phyloP scores from a whole-genome alignment of 2,329 filamentous ascomycete genomes.

The Penicillium paneum region DNA sequence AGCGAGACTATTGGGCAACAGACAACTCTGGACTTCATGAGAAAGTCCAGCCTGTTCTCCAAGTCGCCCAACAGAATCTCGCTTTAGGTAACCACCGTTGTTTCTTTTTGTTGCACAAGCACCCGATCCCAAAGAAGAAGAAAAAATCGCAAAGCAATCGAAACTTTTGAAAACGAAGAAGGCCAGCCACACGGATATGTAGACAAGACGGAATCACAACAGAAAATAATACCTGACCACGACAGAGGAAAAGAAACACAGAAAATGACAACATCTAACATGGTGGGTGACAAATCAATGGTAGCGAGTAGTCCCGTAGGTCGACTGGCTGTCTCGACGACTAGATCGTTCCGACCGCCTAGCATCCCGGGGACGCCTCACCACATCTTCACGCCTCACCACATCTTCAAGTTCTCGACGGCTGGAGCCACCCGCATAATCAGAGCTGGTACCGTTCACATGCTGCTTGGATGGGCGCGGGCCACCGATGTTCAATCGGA shows the following conservation, averaged over 20 bases:
- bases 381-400: slow-evolving; percentile 31
- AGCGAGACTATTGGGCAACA: neutral
- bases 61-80: neutral
- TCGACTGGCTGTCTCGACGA: slow-evolving; percentile 39
- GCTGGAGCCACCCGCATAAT: slow-evolving; percentile 31
- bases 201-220: slow-evolving; percentile 8
- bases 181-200: slow-evolving; percentile 9
- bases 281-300: slow-evolving; percentile 2
- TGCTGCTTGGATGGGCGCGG: slow-evolving; percentile 37
- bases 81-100: slow-evolving; percentile 3
- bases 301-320: slow-evolving; percentile 28
- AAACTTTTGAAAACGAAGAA: slow-evolving; percentile 19
- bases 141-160: slow-evolving; percentile 7
- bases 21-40: neutral
- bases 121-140: slow-evolving; percentile 10
- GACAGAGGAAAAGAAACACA: neutral
- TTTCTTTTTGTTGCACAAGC: slow-evolving; percentile 19
- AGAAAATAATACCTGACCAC: slow-evolving; percentile 5
- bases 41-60: neutral
- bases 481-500: slow-evolving; percentile 41
- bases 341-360: slow-evolving; percentile 37
- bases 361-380: slow-evolving; percentile 34
- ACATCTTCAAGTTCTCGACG: slow-evolving; percentile 35
- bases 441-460: slow-evolving; percentile 28
- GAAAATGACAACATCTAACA: neutral